A percentile compares a stretch with the other conserved stretches of the same genome.
Conservation (phyloP, 1,139 yeast genomes). For the Kodamaea arcana region DNA sequence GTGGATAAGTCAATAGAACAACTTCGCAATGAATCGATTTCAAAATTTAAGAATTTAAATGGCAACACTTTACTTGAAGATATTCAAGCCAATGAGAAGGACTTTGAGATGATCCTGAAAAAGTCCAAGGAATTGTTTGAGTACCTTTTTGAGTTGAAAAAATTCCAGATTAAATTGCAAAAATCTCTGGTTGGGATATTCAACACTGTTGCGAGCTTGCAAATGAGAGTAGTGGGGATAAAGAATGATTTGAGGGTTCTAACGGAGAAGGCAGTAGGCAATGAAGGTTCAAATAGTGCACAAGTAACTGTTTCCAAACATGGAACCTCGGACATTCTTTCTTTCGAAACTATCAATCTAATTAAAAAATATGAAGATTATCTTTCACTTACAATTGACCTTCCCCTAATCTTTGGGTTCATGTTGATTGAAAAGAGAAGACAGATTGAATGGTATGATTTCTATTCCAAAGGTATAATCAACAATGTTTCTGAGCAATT, state of each 20-base stretch:
- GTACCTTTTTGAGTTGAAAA: constrained; percentile 14
- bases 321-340: constrained; percentile 7
- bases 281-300: constrained; percentile 4
- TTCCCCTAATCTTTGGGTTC: constrained; percentile 80
- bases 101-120: constrained; percentile 12
- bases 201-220: constrained; percentile 33
- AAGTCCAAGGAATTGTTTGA: constrained; percentile 5
- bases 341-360: constrained; percentile 22
- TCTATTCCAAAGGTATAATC: constrained; percentile 47
- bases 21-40: constrained; percentile 33
- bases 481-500: constrained; percentile 56
- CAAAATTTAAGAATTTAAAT: constrained; percentile 22
- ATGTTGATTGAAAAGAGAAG: constrained; percentile 66
- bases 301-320: neutral
- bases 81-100: constrained; percentile 14
- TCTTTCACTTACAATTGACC: constrained; percentile 57
- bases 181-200: constrained; percentile 24
- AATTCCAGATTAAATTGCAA: constrained; percentile 26
- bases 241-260: constrained; percentile 26
- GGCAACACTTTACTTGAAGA: constrained; percentile 4
- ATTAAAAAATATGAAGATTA: constrained; percentile 43
- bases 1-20: constrained; percentile 33
- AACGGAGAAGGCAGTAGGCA: constrained; percentile 2
- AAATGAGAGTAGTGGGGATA: constrained; percentile 37
- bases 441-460: constrained; percentile 63